phyloP scores from a whole-genome alignment of 192 early-diverging fungal genomes.

The Backusella morwellensis region DNA sequence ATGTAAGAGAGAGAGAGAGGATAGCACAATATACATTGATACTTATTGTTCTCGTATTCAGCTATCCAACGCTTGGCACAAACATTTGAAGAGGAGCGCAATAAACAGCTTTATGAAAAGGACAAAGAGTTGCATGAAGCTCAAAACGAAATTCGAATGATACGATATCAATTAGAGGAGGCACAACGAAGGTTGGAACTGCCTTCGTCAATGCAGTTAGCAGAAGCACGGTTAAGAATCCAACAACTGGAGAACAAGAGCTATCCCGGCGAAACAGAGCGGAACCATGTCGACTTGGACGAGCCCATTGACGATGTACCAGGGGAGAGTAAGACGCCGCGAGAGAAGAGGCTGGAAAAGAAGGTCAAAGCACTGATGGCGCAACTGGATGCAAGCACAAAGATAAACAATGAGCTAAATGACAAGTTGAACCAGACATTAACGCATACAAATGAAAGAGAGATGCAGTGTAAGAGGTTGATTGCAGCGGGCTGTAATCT shows the following conservation, averaged over 20 bases:
- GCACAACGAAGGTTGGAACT: slow-evolving; percentile 51
- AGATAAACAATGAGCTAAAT: slow-evolving; percentile 44
- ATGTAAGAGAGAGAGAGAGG: not conserved
- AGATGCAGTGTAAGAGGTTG: slow-evolving; percentile 78
- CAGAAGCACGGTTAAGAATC: slow-evolving; percentile 60
- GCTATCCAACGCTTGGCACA: slow-evolving; percentile 68
- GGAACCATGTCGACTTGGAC: not conserved
- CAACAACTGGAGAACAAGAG: slow-evolving; percentile 58
- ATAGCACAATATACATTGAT: too few relatives aligned
- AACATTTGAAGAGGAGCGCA: slow-evolving; percentile 67
- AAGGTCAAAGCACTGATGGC: slow-evolving; percentile 37
- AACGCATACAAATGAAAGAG: slow-evolving; percentile 57
- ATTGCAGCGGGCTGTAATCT: slow-evolving; percentile 87
- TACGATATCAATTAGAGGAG: slow-evolving; percentile 54
- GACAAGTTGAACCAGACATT: slow-evolving; percentile 57
- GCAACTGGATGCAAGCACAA: slow-evolving; percentile 37
- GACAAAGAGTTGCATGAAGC: slow-evolving; percentile 55
- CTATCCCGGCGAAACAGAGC: slow-evolving; percentile 20
- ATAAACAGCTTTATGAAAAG: slow-evolving; percentile 54
- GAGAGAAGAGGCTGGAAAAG: slow-evolving; percentile 8
- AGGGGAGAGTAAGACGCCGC: not conserved
- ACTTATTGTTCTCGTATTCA: not conserved
- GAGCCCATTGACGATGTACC: slow-evolving; percentile 6
- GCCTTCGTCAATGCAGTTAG: slow-evolving; percentile 43
- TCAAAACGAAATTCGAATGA: slow-evolving; percentile 50